phyloP scores from a whole-genome alignment of 2,329 filamentous ascomycete genomes.

The Fusarium sp. region DNA sequence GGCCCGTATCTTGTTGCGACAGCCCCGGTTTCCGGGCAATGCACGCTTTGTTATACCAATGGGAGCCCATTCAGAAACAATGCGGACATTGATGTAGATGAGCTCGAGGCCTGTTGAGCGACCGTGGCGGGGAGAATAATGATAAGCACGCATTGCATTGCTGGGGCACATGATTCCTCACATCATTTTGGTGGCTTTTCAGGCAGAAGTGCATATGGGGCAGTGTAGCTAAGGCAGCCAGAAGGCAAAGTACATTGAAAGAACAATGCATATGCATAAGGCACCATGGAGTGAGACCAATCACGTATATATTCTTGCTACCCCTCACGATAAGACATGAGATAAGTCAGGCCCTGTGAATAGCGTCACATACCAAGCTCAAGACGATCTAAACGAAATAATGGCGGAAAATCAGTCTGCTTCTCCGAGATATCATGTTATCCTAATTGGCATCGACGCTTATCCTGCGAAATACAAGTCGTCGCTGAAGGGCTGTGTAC shows the following conservation, averaged over 20 bases:
- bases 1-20: conserved; percentile 1
- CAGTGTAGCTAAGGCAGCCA: background rate
- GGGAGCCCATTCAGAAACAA: background rate
- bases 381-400: background rate
- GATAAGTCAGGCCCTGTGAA: background rate
- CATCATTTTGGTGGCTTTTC: background rate
- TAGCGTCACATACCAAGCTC: background rate
- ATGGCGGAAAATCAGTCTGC: background rate
- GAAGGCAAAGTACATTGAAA: background rate
- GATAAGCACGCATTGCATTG: background rate
- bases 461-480: background rate
- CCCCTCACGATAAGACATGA: background rate
- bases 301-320: background rate
- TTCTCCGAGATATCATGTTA: background rate
- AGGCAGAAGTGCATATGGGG: background rate
- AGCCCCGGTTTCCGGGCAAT: background rate
- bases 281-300: background rate
- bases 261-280: background rate
- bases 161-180: background rate
- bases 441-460: conserved; percentile 18
- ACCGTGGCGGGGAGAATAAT: background rate
- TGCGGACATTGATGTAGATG: background rate
- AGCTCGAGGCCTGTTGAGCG: background rate
- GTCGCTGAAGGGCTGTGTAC: conserved; percentile 12
- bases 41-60: background rate